Evolutionary conservation across 768 basidiomycete genomes (phyloP).

Genomic region (Leccinum disarticulatum): DNA sequence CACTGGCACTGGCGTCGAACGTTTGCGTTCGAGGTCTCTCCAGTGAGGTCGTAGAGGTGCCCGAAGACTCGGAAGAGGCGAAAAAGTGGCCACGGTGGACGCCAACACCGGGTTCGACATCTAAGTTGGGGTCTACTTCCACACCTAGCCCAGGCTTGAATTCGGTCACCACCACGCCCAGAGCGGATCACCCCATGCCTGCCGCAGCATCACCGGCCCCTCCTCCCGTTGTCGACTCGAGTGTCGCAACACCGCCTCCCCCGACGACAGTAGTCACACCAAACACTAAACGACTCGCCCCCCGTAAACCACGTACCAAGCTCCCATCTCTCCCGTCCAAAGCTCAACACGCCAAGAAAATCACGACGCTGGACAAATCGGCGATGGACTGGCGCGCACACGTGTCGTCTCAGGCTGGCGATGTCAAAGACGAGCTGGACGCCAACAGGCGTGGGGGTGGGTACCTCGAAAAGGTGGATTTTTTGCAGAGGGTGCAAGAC

Average conservation of each 20-base stretch:
- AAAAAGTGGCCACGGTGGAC: slow-evolving; percentile 68
- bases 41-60: slow-evolving; percentile 75
- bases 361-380: slow-evolving; percentile 83
- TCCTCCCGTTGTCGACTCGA: background rate
- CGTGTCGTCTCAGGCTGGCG: slow-evolving; percentile 43
- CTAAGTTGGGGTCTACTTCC: slow-evolving; percentile 5
- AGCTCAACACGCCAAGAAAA: slow-evolving; percentile 62
- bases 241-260: background rate
- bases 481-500: slow-evolving; percentile 72
- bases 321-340: slow-evolving; percentile 53
- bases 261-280: background rate
- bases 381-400: slow-evolving; percentile 84
- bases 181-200: background rate
- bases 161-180: background rate
- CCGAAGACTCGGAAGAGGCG: slow-evolving; percentile 71
- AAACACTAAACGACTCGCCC: slow-evolving; percentile 50
- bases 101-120: slow-evolving; percentile 2
- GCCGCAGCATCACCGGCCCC: background rate
- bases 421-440: slow-evolving; percentile 69
- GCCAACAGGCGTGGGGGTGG: slow-evolving; percentile 73
- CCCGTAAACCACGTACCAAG: slow-evolving; percentile 62
- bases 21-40: background rate
- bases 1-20: background rate
- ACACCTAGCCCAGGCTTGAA: background rate
- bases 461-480: slow-evolving; percentile 84